A percentile compares a stretch with the other conserved stretches of the same genome.
Conservation (phyloP, 1,139 yeast genomes). For the Debaryomyces nepalensis region DNA sequence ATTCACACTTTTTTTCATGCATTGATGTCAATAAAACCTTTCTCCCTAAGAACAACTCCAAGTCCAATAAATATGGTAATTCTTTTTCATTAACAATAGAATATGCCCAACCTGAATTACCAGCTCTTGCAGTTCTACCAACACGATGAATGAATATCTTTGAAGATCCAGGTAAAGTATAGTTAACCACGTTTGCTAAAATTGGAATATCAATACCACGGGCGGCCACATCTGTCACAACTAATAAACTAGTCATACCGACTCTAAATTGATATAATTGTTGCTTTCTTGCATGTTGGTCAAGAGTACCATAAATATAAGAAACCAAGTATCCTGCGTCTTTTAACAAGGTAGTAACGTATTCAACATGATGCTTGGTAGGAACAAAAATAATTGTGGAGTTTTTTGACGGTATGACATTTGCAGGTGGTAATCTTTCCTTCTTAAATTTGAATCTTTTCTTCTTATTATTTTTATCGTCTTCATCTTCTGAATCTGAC, state of each 20-base stretch:
- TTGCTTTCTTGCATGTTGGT: conserved; percentile 91
- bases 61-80: conserved; percentile 84
- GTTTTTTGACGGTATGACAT: conserved; percentile 77
- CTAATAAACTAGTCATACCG: conserved; percentile 81
- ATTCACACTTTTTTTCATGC: conserved; percentile 63
- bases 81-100: conserved; percentile 86
- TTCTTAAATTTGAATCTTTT: conserved; percentile 50
- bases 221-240: conserved; percentile 98
- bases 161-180: conserved; percentile 87
- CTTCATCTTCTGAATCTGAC: conserved; percentile 53
- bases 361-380: conserved; percentile 97
- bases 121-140: conserved; percentile 99
- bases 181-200: conserved; percentile 90
- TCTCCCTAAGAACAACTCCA: conserved; percentile 88
- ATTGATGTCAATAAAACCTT: conserved; percentile 72
- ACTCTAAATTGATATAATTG: conserved; percentile 84
- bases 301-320: conserved; percentile 91
- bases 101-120: conserved; percentile 97
- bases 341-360: conserved; percentile 68
- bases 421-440: conserved; percentile 74
- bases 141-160: conserved; percentile 96
- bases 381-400: conserved; percentile 96
- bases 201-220: conserved; percentile 99
- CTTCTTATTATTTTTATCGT: conserved; percentile 36
- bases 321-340: conserved; percentile 86